Base-by-base conservation (phyloP, 2,329 filamentous ascomycete genomes). In the Coleophoma eucalyptorum region DNA sequence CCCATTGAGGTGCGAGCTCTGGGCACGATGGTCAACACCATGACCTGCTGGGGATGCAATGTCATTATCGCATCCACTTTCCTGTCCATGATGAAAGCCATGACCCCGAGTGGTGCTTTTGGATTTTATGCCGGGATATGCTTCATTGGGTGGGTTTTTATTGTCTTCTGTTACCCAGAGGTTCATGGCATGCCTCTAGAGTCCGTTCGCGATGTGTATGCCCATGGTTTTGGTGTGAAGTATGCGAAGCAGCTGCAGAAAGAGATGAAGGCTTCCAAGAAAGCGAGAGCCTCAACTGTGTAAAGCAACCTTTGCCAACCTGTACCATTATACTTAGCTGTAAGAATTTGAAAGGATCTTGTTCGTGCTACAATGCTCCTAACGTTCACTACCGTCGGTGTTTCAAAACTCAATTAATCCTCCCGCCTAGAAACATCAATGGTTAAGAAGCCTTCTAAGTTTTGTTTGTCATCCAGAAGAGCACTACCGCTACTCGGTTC, bases 161-260 rank as follows among this genome's bases (percentile, higher is more conserved):
- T 70, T 46, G 70, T 77, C 63, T 76, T 65, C 56, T 40, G 16
- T 20, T 79, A 77, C 56, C 76, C 76, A 1, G 74, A 79, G 54
- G 74, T 75, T 2, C 75, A 77, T 53, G 76, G 77, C 11, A 74
- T 81, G 69, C 72, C 76, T 16, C 64, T 81, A 3, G 79, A 81
- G 57, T 75, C 76, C 43, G 71, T 80, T n/a, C 66, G 73, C 32
- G 72, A 76, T 46, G 68, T 79, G 5, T 80, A 80, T 56, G 60
- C 69, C 41, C 67, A 75, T 43, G 71, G 71, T 0, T 76, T 75
- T 50, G 74, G 72, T n/a, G 68, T 75, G 1, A 60, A 65, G 48
- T 62, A 67, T 31, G 69, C 72, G 0, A 62, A 67, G 46, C 56
- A 66, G 50, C 59, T 72, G 43, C 69, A 31, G 18, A 50, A 50